phyloP scores from a whole-genome alignment of 768 basidiomycete genomes.

The Tricholoma terreum region DNA sequence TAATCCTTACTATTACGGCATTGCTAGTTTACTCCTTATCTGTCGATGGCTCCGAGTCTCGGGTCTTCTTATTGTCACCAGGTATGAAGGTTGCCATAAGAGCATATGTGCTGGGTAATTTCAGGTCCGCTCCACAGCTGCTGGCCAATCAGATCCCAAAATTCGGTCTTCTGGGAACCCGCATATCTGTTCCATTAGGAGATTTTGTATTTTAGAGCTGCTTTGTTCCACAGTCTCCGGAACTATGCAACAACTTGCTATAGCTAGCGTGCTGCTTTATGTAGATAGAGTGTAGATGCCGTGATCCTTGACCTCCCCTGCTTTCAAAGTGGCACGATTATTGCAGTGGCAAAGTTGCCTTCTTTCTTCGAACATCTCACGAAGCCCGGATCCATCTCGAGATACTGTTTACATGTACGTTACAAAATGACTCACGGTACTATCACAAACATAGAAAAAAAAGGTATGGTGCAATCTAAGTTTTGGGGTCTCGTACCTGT shows the following conservation, averaged over 20 bases:
- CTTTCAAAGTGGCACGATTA: too few relatives aligned
- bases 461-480: background rate
- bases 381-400: background rate
- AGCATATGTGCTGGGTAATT: background rate
- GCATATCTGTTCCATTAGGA: too few relatives aligned
- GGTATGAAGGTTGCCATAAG: background rate
- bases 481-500: background rate
- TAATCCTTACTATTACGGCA: too few relatives aligned
- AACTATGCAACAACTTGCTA: too few relatives aligned
- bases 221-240: too few relatives aligned
- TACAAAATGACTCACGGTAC: background rate
- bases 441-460: background rate
- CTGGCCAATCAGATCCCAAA: too few relatives aligned
- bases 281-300: too few relatives aligned
- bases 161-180: too few relatives aligned
- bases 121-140: background rate
- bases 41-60: constrained; percentile 10
- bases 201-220: too few relatives aligned
- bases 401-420: background rate
- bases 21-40: constrained; percentile 38
- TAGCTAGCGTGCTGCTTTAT: too few relatives aligned
- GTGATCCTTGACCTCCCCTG: too few relatives aligned
- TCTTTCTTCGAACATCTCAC: background rate
- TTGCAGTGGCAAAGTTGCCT: background rate
- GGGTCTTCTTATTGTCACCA: background rate